Evolutionary conservation across 257 asterid genomes (phyloP), one percentile per base, ranked within the genome.

Genomic region (Capsicum baccatum): DNA sequence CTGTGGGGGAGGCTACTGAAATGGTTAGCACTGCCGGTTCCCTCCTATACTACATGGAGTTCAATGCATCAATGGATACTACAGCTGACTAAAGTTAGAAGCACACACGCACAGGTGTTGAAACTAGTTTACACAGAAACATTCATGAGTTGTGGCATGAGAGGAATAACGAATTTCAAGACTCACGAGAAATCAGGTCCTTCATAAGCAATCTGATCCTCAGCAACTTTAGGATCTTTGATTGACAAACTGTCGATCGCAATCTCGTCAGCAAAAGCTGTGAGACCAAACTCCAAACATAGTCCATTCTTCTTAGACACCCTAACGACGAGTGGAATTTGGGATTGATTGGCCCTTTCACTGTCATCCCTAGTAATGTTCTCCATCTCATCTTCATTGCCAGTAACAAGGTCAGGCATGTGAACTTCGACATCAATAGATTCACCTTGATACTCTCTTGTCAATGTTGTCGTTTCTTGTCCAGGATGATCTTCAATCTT

Each of bases 171-270:
- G 26, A 26, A 74, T 0, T 21, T 6, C 39, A 47, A 52, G 14
- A 89, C 98, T 89, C 74, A 97, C 98, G 80, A 19, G 83, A 95
- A 97, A 35, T 93, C 95, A 2, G 98, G 99, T 78, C 99, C 99
- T 83, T 97, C 98, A 57, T 95, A 97, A 26, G 97, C 92, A 47
- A 93, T 89, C 83, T 92, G 89, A 79, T 95, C 98, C 80, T 95
- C 99, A 0, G 89, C 33, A 78, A 5, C 50, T 13, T 90, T 80
- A 3, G 95, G 90, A 60, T 92, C 91, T 89, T 90, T 95, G 71
- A 95, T 79, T 9, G 94, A 80, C 83, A 96, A 82, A 87, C 87
- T 92, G 66, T 93, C 97, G 4, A 96, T 92, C 0, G 88, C 63
- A 47, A 94, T 85, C 81, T 94, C 98, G 88, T 93, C 97, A 6